These are phyloP conservation scores for Saposhnikovia divaricata DNA, from an alignment of 129 eudicot species.

Conservation along the genomic window DNA sequence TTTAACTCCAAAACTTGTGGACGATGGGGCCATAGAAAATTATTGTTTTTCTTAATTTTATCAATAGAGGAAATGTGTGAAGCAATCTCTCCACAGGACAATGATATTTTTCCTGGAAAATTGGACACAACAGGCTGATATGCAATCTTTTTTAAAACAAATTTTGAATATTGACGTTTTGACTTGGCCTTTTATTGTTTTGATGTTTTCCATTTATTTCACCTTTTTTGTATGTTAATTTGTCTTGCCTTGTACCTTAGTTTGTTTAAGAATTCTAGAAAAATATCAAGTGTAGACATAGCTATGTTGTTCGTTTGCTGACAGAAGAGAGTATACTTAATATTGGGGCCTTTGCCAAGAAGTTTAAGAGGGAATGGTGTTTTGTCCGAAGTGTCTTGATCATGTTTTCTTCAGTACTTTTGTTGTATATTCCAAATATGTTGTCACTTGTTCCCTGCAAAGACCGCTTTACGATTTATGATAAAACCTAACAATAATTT, in stretches of 20 bases:
- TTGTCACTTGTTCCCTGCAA: background rate
- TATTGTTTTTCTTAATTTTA: background rate
- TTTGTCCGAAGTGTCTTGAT: background rate
- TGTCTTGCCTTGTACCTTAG: background rate
- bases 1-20: background rate
- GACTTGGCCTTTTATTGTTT: background rate
- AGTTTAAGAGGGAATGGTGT: background rate
- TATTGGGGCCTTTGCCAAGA: background rate
- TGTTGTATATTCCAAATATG: background rate
- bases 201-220: background rate
- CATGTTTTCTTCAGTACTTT: background rate
- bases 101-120: background rate
- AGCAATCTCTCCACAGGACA: background rate
- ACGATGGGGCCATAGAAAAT: background rate
- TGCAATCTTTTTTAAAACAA: background rate
- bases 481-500: constrained; percentile 4
- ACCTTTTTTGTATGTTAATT: background rate
- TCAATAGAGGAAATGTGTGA: background rate
- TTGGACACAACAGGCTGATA: background rate
- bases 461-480: background rate
- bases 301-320: background rate
- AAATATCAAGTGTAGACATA: background rate
- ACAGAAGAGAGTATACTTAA: background rate
- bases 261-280: background rate
- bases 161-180: background rate